Base-by-base conservation (phyloP, 2,329 filamentous ascomycete genomes). In the Pseudodiploospora longispora region DNA sequence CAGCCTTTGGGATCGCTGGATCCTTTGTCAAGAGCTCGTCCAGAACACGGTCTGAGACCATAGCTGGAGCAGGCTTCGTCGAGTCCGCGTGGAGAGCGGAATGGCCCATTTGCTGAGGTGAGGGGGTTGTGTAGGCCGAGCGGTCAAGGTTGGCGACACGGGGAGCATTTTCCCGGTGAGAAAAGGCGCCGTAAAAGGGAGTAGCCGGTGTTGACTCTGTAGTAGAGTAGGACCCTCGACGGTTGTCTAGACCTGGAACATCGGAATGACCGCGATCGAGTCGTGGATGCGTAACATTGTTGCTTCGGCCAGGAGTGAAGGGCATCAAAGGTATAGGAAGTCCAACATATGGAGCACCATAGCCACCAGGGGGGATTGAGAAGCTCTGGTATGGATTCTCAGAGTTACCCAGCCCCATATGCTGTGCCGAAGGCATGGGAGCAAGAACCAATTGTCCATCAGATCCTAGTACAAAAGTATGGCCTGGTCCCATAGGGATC, bases 1-100 rank as follows among this genome's bases (percentile, higher is more conserved):
- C 90, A 41, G 93, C 91, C 50, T 79, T 77, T 19, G 93, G 93
- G 50, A 98, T 85, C 1, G 81, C 66, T 12, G 93, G 93, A n/a
- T 89, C 82, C 59, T 86, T 79, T 56, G 82, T 72, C 36, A 87
- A 71, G 40, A 90, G 66, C 19, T 76, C 76, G 45, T 87, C 80
- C 41, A 89, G 62, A 35, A 71, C 68, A 27, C 69, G 67, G 32
- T 79, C 75, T 19, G 64, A 58, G 9, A 67, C 56, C 3, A 66
- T 53, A 9, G 64, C 55, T 37, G 64, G 53, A 33, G 62, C 52
- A 31, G 64, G 55, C 60, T 79, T 79, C 29, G 61, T 53, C 44
- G 60, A 57, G 10, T 69, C 63, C 39, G 64, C 56, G 27, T 72
- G 64, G 30, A 70, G 57, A 44, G 59, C 56, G 39, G 63, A 50